Conservation (phyloP, 1,139 yeast genomes). For the Sugiyamaella japonica region DNA sequence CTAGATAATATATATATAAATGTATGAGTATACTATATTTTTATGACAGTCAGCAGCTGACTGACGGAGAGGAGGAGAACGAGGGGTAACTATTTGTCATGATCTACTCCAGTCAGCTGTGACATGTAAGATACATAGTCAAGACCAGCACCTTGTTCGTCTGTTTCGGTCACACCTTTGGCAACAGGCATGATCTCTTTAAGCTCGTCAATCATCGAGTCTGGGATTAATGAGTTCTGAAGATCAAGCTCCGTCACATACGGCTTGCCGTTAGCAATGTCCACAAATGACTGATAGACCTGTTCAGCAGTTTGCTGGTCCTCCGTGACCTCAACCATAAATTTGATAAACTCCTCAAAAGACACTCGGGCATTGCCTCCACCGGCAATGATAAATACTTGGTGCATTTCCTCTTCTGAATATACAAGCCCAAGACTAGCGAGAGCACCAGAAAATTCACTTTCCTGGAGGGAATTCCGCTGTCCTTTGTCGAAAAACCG, state of each 20-base stretch:
- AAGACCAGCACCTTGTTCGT: constrained; percentile 33
- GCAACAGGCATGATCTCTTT: constrained; percentile 37
- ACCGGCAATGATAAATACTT: constrained; percentile 39
- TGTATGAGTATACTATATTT: background rate
- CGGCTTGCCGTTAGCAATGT: constrained; percentile 44
- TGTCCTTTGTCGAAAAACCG: constrained; percentile 44
- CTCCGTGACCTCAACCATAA: constrained; percentile 45
- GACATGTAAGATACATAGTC: constrained; percentile 40
- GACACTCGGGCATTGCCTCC: constrained; percentile 36
- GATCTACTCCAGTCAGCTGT: constrained; percentile 16
- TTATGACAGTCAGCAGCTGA: background rate
- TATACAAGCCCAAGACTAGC: constrained; percentile 44
- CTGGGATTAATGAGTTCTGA: constrained; percentile 42
- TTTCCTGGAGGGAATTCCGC: constrained; percentile 38
- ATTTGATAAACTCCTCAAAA: constrained; percentile 44
- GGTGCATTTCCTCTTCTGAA: constrained; percentile 42
- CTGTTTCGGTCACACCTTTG: constrained; percentile 30
- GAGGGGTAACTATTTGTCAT: background rate
- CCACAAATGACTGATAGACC: constrained; percentile 43
- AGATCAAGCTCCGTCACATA: constrained; percentile 45
- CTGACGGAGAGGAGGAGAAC: background rate
- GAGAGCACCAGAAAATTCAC: constrained; percentile 45
- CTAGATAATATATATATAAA: constrained; percentile 52
- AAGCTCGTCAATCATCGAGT: constrained; percentile 39
- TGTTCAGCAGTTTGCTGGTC: constrained; percentile 46